Base-by-base conservation (phyloP, 495 filamentous ascomycete species). In the Penicillium malachiteum region DNA sequence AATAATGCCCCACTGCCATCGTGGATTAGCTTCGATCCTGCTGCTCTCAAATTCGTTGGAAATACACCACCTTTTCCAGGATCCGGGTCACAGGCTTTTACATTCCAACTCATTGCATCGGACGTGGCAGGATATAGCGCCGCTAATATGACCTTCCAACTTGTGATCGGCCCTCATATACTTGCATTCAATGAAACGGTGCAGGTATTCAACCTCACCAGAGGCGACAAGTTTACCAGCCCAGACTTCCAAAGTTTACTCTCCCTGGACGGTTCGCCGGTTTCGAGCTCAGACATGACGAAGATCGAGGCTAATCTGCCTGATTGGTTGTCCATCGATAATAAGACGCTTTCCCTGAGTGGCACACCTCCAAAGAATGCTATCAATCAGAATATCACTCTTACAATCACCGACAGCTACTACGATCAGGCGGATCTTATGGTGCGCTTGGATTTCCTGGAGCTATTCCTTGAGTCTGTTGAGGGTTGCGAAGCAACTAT, bases 1-100 rank as follows among this genome's bases (percentile, higher is more conserved):
- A 85, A 92, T 56, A 89, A 92, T 61, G 86, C 87, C 7, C 92
- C 93, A 32, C 73, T 96, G 38, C 92, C 92, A 34, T 89, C 91
- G 5, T 96, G 91, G 92, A 81, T 96, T 39, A 74, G 69, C 10
- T 96, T 97, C 61, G 84, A 96, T 63, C 59, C 80, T 2, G 56
- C 63, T 2, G 72, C 58, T 7, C 78, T 96, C 32, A 78, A 79
- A 10, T 96, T 96, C 60, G 83, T 82, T 6, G 92, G 92, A n/a
- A 81, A 72, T 42, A 86, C 86, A 4, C 92, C 91, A 5, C 67
- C 83, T 12, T 86, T 84, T 37, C 78, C 87, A 30, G 73, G 82
- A 32, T 75, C 86, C 13, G 83, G 84, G 2, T 86, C 91, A 12
- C 87, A 94, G 62, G 77, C 71, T 0, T 95, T 91, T 60, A 80